These are phyloP conservation scores for Mycena capillaripes DNA, from an alignment of 768 basidiomycete genomes.

Conservation along the genomic window DNA sequence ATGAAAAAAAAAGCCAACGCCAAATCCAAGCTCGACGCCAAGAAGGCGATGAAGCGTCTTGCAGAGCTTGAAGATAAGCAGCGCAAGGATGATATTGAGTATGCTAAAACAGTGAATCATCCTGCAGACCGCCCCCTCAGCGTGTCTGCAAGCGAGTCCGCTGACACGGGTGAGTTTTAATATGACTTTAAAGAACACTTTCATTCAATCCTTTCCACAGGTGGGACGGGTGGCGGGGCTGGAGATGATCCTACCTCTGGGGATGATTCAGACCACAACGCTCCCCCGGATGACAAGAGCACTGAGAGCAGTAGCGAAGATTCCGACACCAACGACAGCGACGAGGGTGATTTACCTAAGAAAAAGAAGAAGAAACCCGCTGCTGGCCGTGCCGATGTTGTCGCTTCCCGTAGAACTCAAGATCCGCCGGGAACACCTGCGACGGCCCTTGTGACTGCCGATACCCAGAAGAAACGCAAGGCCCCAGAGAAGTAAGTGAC, in stretches of 20 bases:
- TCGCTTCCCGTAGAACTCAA: neutral
- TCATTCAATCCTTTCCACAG: too few relatives aligned
- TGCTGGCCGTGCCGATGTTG: neutral
- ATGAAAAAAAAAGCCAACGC: neutral
- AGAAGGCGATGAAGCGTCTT: neutral
- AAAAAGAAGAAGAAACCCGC: neutral
- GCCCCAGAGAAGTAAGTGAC: neutral
- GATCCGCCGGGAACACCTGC: conserved; percentile 2
- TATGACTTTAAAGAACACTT: neutral
- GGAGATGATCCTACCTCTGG: neutral
- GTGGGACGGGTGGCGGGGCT: too few relatives aligned
- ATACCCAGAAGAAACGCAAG: neutral
- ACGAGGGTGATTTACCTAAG: neutral
- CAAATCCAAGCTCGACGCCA: neutral
- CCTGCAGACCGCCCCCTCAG: neutral
- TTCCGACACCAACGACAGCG: neutral
- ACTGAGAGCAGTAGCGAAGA: neutral
- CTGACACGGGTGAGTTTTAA: neutral
- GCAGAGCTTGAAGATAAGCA: conserved; percentile 4
- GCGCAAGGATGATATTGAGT: neutral
- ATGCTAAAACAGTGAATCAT: neutral
- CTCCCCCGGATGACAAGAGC: neutral
- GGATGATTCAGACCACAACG: neutral
- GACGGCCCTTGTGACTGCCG: too few relatives aligned
- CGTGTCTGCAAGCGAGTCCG: too few relatives aligned